Conservation (phyloP, 345 rosid species). For the Anastatica hierochuntica region DNA sequence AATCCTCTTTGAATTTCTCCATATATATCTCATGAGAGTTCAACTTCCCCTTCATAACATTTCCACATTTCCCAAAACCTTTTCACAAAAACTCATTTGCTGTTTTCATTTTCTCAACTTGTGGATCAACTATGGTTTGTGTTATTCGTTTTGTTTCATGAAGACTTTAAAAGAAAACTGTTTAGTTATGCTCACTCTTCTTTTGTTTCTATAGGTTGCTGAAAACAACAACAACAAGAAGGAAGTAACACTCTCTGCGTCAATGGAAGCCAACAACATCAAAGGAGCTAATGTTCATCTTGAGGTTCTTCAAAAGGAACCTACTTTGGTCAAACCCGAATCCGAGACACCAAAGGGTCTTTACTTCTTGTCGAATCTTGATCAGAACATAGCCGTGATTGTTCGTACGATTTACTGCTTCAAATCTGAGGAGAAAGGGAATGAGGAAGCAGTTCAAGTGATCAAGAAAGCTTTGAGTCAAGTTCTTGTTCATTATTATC, state of each 20-base stretch:
- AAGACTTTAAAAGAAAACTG: not conserved
- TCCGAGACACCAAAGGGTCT: constrained; percentile 64
- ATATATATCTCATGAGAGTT: constrained; percentile 29
- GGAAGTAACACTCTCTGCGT: constrained; percentile 13
- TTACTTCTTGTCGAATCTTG: constrained; percentile 82
- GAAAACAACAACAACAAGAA: constrained; percentile 31
- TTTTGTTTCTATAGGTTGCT: constrained; percentile 33
- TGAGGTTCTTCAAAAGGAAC: constrained; percentile 46
- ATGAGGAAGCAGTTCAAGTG: constrained; percentile 43
- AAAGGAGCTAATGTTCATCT: constrained; percentile 35
- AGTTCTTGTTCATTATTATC: constrained; percentile 75
- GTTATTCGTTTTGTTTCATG: not conserved
- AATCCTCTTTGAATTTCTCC: constrained; percentile 7
- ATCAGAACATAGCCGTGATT: constrained; percentile 75
- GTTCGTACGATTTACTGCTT: constrained; percentile 80
- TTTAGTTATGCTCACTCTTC: not conserved
- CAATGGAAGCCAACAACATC: constrained; percentile 35
- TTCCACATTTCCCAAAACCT: not conserved
- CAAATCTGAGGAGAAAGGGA: constrained; percentile 57
- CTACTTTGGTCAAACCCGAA: constrained; percentile 52
- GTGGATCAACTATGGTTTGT: constrained; percentile 21
- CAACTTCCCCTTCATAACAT: constrained; percentile 25
- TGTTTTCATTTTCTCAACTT: not conserved
- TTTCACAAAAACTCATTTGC: not conserved
- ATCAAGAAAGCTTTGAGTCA: constrained; percentile 59